Evolutionary conservation across 192 early-diverging fungal species (phyloP).

Genomic region (Jimgerdemannia lactiflua): DNA sequence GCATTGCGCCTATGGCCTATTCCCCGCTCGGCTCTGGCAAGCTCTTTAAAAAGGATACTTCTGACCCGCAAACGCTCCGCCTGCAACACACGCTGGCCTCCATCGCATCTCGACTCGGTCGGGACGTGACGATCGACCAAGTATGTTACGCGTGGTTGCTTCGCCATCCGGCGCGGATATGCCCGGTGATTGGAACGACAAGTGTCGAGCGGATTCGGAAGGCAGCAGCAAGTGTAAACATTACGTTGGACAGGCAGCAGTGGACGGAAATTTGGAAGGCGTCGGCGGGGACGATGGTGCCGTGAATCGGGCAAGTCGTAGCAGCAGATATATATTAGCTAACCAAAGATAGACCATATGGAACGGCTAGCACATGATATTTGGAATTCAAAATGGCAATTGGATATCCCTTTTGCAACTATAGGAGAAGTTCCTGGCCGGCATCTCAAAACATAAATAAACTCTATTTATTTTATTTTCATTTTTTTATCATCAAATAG

Average conservation of each 20-base stretch:
- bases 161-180: constrained; percentile 12
- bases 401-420: too few relatives aligned
- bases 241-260: constrained; percentile 9
- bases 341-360: too few relatives aligned
- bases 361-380: too few relatives aligned
- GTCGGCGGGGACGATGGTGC: constrained; percentile 6
- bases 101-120: constrained; percentile 4
- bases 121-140: constrained; percentile 10
- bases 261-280: constrained; percentile 17
- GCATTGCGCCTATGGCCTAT: constrained; percentile 10
- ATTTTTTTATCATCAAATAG: too few relatives aligned
- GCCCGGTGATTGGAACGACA: constrained; percentile 15
- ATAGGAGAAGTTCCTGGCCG: too few relatives aligned
- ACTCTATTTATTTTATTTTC: too few relatives aligned
- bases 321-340: too few relatives aligned
- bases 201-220: constrained; percentile 1
- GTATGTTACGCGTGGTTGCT: constrained; percentile 16
- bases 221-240: not conserved
- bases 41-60: constrained; percentile 1
- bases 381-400: too few relatives aligned
- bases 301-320: not conserved
- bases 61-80: constrained; percentile 10
- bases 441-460: too few relatives aligned
- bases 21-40: constrained; percentile 16
- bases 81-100: constrained; percentile 2